Conservation (phyloP, 108 stramenopile species). For the Fistulifera pelliculosa region DNA sequence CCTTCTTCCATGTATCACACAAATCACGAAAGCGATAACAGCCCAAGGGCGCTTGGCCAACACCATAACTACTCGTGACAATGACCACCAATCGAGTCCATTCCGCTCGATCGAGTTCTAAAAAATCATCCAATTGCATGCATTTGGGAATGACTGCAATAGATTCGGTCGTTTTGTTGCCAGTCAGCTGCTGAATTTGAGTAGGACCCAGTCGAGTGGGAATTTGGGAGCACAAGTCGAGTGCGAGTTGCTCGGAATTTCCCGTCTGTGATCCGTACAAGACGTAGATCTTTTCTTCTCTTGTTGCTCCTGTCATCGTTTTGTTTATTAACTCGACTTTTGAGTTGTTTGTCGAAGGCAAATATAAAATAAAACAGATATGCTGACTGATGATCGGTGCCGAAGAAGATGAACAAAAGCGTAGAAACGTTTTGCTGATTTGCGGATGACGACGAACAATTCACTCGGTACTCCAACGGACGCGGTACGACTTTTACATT, state of each 20-base stretch:
- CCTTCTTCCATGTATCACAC: conserved; percentile 37
- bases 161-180: conserved; percentile 3
- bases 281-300: conserved; percentile 40
- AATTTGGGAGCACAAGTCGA: conserved; percentile 34
- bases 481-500: no score
- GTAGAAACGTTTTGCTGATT: no score
- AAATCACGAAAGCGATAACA: conserved; percentile 64
- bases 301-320: neutral
- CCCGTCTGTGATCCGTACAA: conserved; percentile 82
- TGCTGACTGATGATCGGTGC: no score
- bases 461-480: no score
- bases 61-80: conserved; percentile 65
- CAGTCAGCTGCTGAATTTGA: conserved; percentile 9
- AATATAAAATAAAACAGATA: no score
- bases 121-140: conserved; percentile 76
- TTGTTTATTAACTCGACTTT: no score
- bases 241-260: conserved; percentile 70
- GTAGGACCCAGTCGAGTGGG: conserved; percentile 18
- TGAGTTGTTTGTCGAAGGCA: no score
- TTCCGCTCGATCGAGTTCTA: conserved; percentile 44
- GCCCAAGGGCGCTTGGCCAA: conserved; percentile 76
- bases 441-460: no score
- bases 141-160: conserved; percentile 13
- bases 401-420: no score
- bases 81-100: conserved; percentile 68